These are phyloP conservation scores for Skeletonema potamos DNA, from an alignment of 108 stramenopile species.

Conservation along the genomic window DNA sequence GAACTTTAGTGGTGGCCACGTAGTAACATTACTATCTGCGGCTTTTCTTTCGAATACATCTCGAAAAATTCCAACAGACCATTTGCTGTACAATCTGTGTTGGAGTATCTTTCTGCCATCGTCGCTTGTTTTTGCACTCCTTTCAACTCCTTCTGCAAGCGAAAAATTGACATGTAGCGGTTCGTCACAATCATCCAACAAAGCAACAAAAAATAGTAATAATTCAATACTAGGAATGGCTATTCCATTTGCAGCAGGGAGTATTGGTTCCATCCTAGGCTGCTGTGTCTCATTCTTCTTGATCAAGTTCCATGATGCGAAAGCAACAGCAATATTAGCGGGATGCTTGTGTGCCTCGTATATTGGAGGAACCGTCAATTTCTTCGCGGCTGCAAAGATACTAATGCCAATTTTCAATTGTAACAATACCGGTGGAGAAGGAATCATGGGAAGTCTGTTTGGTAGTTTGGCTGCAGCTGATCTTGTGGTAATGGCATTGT, in stretches of 20 bases:
- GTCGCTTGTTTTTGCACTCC: conserved; percentile 59
- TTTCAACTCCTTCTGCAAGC: conserved; percentile 8
- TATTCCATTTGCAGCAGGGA: conserved; percentile 22
- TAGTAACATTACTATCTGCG: conserved; percentile 47
- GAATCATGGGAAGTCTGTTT: conserved; percentile 32
- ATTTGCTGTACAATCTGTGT: conserved; percentile 63
- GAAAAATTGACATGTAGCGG: neutral
- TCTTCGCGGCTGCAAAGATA: conserved; percentile 61
- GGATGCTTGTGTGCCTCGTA: conserved; percentile 74
- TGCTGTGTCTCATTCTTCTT: conserved; percentile 24
- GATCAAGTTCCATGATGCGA: neutral
- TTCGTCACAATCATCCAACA: neutral
- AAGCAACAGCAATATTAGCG: conserved; percentile 28
- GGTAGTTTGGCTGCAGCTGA: conserved; percentile 77
- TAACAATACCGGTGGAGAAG: neutral
- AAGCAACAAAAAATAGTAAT: neutral
- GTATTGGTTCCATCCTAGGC: conserved; percentile 31
- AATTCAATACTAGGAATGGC: conserved; percentile 20
- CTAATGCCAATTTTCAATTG: conserved; percentile 13
- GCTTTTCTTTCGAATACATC: conserved; percentile 54
- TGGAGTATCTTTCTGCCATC: conserved; percentile 70
- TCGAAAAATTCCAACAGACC: conserved; percentile 44
- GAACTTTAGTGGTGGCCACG: conserved; percentile 42
- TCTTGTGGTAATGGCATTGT: conserved; percentile 76
- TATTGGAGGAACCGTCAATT: conserved; percentile 78